Evolutionary conservation across 495 filamentous ascomycete species (phyloP).

Genomic region (Aspergillus sclerotiicarbonarius): DNA sequence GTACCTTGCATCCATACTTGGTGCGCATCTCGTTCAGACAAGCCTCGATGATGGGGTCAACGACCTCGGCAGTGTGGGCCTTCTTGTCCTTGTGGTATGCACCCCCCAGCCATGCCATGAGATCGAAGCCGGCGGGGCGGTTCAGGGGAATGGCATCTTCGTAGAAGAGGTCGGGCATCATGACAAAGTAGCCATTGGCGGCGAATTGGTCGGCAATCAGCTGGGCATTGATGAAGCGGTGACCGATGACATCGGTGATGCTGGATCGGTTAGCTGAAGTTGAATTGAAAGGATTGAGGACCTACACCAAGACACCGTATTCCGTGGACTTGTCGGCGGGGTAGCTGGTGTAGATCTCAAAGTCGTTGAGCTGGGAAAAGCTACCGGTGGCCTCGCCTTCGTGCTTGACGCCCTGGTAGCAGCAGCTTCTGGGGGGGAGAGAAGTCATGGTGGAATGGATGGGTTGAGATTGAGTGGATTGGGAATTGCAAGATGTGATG

Average conservation of each 20-base stretch:
- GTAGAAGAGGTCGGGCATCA: conserved; percentile 56
- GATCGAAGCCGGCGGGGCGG: conserved; percentile 25
- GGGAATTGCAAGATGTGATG: neutral
- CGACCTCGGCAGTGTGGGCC: conserved; percentile 44
- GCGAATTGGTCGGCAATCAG: conserved; percentile 68
- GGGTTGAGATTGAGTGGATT: neutral
- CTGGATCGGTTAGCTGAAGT: neutral
- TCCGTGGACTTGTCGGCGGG: conserved; percentile 27
- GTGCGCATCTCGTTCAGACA: conserved; percentile 53
- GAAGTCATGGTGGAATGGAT: conserved; percentile 1
- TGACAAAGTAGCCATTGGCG: conserved; percentile 68
- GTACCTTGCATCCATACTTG: conserved; percentile 48
- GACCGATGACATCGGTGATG: conserved; percentile 32
- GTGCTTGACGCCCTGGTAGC: conserved; percentile 17
- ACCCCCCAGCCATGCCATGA: conserved; percentile 24
- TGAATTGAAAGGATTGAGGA: neutral
- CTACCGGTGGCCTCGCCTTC: conserved; percentile 24
- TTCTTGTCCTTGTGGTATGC: conserved; percentile 4
- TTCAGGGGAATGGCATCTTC: conserved; percentile 30
- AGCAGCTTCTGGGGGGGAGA: conserved; percentile 5
- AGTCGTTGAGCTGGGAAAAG: conserved; percentile 18
- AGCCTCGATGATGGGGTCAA: conserved; percentile 59
- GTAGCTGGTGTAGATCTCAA: conserved; percentile 28
- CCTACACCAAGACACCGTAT: conserved; percentile 25
- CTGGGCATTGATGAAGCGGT: conserved; percentile 28